Percentiles rank a stretch among this genome's conserved stretches.
phyloP scores from a whole-genome alignment of 139 green algal species.

The Chlorella sp. region DNA sequence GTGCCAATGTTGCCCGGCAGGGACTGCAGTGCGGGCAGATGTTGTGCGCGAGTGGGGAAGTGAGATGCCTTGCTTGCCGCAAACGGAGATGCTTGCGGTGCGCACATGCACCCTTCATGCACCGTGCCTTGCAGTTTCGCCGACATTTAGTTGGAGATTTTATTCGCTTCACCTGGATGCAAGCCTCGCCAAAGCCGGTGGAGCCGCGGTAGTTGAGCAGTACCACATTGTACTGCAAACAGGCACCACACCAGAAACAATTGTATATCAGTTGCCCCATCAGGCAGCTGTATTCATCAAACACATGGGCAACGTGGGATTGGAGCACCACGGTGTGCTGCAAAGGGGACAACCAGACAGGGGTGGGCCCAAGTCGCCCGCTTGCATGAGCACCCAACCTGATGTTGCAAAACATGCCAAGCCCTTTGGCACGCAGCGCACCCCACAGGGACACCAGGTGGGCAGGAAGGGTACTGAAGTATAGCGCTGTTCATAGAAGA shows the following conservation, averaged over 20 bases:
- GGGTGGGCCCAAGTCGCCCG: too few relatives aligned
- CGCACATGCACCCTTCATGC: too few relatives aligned
- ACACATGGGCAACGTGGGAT: too few relatives aligned
- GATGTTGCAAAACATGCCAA: too few relatives aligned
- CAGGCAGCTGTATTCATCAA: not conserved
- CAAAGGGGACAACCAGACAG: not conserved
- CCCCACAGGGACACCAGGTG: too few relatives aligned
- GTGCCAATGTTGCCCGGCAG: conserved; percentile 80
- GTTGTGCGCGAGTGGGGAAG: too few relatives aligned
- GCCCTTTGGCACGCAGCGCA: too few relatives aligned
- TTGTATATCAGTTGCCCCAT: not conserved
- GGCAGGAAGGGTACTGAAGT: not conserved
- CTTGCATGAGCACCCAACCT: too few relatives aligned
- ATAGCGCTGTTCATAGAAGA: not conserved
- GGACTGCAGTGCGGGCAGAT: conserved; percentile 46
- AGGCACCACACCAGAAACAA: not conserved
- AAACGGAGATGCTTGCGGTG: too few relatives aligned
- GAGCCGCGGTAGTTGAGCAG: conserved; percentile 83
- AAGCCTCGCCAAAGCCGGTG: conserved; percentile 82
- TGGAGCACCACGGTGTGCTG: not conserved
- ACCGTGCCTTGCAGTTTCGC: too few relatives aligned
- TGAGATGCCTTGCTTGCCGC: too few relatives aligned
- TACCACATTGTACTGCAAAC: conserved; percentile 60
- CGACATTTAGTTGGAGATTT: too few relatives aligned
- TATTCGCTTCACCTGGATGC: conserved; percentile 61